These are phyloP conservation scores for Sugiyamaella americana DNA, from an alignment of 805 yeast genomes.

Conservation along the genomic window DNA sequence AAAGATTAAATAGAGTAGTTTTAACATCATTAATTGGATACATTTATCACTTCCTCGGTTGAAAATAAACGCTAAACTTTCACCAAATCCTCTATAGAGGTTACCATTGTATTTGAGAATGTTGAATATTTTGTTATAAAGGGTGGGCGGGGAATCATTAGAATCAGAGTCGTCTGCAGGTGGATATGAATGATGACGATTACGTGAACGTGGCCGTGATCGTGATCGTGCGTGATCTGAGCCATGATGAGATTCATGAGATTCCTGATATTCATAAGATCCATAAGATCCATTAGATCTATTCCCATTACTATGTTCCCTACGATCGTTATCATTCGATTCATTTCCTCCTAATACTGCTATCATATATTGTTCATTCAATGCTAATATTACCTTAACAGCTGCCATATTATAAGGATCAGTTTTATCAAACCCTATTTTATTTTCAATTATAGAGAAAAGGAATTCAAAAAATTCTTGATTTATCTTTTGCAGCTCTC, in stretches of 20 bases:
- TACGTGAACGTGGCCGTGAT: not conserved
- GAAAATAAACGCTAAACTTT: constrained; percentile 65
- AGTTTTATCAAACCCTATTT: constrained; percentile 31
- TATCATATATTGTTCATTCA: constrained; percentile 87
- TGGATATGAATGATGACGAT: too few species aligned
- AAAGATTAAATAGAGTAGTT: constrained; percentile 67
- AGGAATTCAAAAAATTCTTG: constrained; percentile 43
- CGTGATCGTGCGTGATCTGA: not conserved
- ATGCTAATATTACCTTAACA: constrained; percentile 62
- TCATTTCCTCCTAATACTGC: constrained; percentile 26
- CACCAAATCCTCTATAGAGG: constrained; percentile 51
- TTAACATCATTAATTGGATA: constrained; percentile 70
- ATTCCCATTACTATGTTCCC: constrained; percentile 5
- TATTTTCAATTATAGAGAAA: constrained; percentile 40
- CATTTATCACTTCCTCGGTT: constrained; percentile 67
- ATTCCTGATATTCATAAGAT: not conserved
- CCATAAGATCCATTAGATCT: too few species aligned
- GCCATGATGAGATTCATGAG: not conserved
- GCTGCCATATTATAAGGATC: constrained; percentile 60
- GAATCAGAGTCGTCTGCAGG: not conserved
- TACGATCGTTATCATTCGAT: constrained; percentile 4
- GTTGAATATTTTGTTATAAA: constrained; percentile 43
- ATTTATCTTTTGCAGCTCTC: constrained; percentile 40
- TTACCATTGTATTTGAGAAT: constrained; percentile 43
- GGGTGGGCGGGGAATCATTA: too few species aligned